A percentile compares a stretch with the other conserved stretches of the same genome.
Evolutionary conservation across 2,329 filamentous ascomycete species (phyloP).

Genomic region (Pseudophaeomoniella oleicola): DNA sequence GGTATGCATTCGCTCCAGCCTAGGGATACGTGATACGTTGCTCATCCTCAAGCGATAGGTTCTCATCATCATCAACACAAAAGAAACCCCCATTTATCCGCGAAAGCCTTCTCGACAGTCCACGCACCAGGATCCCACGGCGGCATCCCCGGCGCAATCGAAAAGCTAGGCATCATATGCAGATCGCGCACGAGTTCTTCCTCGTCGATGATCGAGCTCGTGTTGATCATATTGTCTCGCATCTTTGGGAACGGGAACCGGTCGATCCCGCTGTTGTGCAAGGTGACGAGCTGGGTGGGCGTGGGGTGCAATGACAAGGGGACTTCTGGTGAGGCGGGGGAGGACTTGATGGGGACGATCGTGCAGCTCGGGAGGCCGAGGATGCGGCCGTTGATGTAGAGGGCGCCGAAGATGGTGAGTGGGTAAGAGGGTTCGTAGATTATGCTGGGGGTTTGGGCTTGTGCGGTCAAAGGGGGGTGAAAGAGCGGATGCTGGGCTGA

Average conservation of each 20-base stretch:
- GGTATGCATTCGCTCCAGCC: too few species aligned
- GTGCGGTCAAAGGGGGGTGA: too few species aligned
- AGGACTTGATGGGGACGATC: conserved; percentile 12
- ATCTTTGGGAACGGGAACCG: conserved; percentile 26
- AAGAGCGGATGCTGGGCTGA: too few species aligned
- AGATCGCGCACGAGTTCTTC: conserved; percentile 22
- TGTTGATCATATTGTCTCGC: conserved; percentile 21
- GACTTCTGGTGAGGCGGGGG: conserved; percentile 8
- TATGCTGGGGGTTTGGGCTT: too few species aligned
- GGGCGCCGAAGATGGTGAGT: too few species aligned
- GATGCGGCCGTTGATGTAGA: conserved; percentile 18
- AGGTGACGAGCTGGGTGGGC: conserved; percentile 15
- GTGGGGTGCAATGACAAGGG: conserved; percentile 20
- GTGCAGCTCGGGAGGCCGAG: conserved; percentile 16
- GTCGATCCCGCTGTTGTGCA: conserved; percentile 25
- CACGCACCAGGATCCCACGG: conserved; percentile 20
- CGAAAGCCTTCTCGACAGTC: conserved; percentile 19
- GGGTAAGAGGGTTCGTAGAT: too few species aligned
- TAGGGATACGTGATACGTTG: too few species aligned
- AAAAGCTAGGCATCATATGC: conserved; percentile 19
- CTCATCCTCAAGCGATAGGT: too few species aligned
- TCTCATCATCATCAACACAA: too few species aligned
- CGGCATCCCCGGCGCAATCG: conserved; percentile 12
- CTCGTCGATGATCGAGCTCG: conserved; percentile 16
- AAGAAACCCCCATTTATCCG: conserved; percentile 22